A percentile compares a stretch with the other conserved stretches of the same genome.
phyloP scores from a whole-genome alignment of 805 yeast species.

The Kodamaea hsintzibuensis region DNA sequence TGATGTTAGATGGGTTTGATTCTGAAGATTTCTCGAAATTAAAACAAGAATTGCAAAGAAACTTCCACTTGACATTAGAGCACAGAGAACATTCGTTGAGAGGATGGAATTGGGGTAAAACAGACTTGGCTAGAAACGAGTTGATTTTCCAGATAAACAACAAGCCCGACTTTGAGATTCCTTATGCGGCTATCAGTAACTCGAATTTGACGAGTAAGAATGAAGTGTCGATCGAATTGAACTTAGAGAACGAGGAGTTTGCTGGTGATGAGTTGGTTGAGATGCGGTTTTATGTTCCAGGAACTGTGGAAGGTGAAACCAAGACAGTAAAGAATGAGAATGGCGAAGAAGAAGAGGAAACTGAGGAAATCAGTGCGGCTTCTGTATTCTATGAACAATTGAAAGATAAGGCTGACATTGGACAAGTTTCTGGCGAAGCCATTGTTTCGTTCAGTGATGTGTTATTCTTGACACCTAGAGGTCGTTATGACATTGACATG shows the following conservation, averaged over 20 bases:
- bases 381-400: conserved; percentile 85
- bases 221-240: conserved; percentile 90
- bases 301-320: conserved; percentile 60
- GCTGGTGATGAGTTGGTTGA: conserved; percentile 97
- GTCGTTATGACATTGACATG: conserved; percentile 96
- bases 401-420: conserved; percentile 91
- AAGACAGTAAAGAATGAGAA: conserved; percentile 26
- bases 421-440: conserved; percentile 92
- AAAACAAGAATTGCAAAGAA: conserved; percentile 79
- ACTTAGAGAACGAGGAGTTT: conserved; percentile 56
- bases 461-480: conserved; percentile 94
- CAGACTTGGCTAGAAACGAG: conserved; percentile 91
- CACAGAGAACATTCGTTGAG: conserved; percentile 87
- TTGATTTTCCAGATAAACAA: conserved; percentile 82
- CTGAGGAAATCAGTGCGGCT: conserved; percentile 66
- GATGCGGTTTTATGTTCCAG: conserved; percentile 90
- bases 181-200: conserved; percentile 77
- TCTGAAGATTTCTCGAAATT: conserved; percentile 76
- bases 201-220: conserved; percentile 88
- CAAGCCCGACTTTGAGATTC: conserved; percentile 89
- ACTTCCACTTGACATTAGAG: conserved; percentile 73
- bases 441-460: conserved; percentile 91
- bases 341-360: conserved; percentile 18
- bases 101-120: conserved; percentile 99
- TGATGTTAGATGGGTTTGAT: conserved; percentile 90